Percentiles rank a stretch among this genome's conserved stretches.
phyloP scores from a whole-genome alignment of 345 rosid genomes.

The Adansonia digitata region DNA sequence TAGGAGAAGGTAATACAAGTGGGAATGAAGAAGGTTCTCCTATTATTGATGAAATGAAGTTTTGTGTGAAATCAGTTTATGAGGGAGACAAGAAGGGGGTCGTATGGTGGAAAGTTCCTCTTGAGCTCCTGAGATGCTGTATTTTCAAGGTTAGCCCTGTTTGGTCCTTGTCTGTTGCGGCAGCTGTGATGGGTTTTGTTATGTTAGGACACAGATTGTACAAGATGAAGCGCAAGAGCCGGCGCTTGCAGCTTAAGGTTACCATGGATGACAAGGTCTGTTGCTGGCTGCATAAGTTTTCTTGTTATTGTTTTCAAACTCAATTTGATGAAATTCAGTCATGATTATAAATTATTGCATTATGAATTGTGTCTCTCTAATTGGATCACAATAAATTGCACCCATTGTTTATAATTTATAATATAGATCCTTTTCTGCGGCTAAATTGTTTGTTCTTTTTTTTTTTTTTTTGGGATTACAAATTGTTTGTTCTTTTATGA shows the following conservation, averaged over 20 bases:
- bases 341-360: no score
- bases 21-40: constrained; percentile 17
- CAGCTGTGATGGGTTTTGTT: constrained; percentile 78
- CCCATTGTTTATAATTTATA: no score
- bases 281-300: no score
- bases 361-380: no score
- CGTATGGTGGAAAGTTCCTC: constrained; percentile 90
- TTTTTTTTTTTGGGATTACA: no score
- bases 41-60: constrained; percentile 13
- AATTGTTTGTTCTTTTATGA: no score
- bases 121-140: constrained; percentile 71
- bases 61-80: constrained; percentile 29
- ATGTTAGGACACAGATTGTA: constrained; percentile 74
- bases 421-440: no score
- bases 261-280: constrained; percentile 86
- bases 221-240: constrained; percentile 72
- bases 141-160: constrained; percentile 67
- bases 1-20: constrained; percentile 13
- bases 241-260: constrained; percentile 73
- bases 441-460: no score
- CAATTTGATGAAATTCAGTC: no score
- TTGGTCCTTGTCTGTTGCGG: constrained; percentile 90
- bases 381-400: no score
- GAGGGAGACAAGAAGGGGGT: constrained; percentile 37
- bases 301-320: no score